Base-by-base conservation (phyloP, 1,139 yeast genomes). In the Kazachstania sp. region DNA sequence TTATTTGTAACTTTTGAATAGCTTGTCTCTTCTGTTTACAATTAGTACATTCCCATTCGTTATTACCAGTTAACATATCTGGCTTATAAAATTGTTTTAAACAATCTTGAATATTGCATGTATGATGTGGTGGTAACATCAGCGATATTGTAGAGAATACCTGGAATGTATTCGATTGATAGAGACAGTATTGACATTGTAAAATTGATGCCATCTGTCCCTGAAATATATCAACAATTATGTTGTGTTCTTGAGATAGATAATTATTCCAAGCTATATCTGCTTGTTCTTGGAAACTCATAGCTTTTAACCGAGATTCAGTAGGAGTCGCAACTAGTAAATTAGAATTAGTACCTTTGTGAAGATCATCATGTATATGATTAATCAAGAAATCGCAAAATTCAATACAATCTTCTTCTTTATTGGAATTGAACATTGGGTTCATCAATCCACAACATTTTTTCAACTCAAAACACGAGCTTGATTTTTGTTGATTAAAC, bases 351-450 rank as follows among this genome's bases (percentile, higher is more conserved):
- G 87, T 71, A 40, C 73, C 77, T 56, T 72, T 80, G 58, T 86
- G 86, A 51, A 90, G 71, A 60, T 92, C 97, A 59, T 86, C 94
- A 61, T 90, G 97, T 28, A 90, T 66, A 0, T 86, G 80, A 63
- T 88, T 97, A 41, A 90, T 70, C n/a, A 90, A 60, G 58, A 86
- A 87, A 45, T 84, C 85, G 53, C 90, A 71, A 61, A 88, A 87
- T 62, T 92, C 97, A 47, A 87, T 87, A 54, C 95, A 86, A 65
- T 90, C 97, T 61, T 92, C 97, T 65, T 90, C 97, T 49, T 86
- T 88, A 54, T 68, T 71, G 6, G 83, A 80, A 4, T 77, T 75
- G 66, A 85, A 86, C 20, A 78, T 75, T 0, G 82, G 78, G 12
- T 86, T 78, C 28, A 83, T 65, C 2, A 79, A 71, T 0, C 94